These are phyloP conservation scores for Pezicula neosporulosa DNA, from an alignment of 2,329 filamentous ascomycete genomes.

Conservation along the genomic window DNA sequence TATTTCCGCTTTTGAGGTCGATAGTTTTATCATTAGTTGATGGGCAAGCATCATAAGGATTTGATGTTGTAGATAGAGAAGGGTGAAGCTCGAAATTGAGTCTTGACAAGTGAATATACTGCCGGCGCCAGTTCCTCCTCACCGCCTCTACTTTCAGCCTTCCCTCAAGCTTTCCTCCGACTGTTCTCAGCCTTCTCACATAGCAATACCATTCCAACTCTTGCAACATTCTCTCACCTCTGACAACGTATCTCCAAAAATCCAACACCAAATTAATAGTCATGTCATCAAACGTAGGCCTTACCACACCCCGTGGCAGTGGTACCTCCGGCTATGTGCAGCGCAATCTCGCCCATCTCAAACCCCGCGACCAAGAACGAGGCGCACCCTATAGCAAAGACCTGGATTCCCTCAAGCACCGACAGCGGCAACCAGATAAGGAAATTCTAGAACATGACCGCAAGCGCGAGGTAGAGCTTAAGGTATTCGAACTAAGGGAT, in stretches of 20 bases:
- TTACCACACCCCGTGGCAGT: constrained; percentile 88
- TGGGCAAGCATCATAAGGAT: no score
- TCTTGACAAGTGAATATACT: no score
- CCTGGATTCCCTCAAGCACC: constrained; percentile 66
- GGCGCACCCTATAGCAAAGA: constrained; percentile 65
- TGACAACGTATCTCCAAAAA: constrained; percentile 1
- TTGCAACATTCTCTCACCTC: background rate
- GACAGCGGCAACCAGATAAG: constrained; percentile 81
- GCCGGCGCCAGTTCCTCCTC: no score
- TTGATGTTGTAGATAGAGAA: no score
- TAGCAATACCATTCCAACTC: background rate
- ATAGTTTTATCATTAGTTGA: no score
- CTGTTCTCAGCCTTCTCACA: background rate
- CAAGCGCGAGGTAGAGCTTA: constrained; percentile 86
- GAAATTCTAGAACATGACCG: constrained; percentile 93
- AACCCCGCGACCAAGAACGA: constrained; percentile 64
- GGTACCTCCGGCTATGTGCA: constrained; percentile 98
- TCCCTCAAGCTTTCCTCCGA: no score
- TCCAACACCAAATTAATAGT: constrained; percentile 58
- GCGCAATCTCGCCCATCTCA: constrained; percentile 86
- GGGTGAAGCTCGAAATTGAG: no score
- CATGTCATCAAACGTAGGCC: constrained; percentile 98
- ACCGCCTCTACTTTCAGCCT: no score
- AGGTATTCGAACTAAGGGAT: constrained; percentile 87
- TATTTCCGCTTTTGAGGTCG: no score